These are phyloP conservation scores for Madurella mycetomatis DNA, from an alignment of 2,329 filamentous ascomycete genomes.

Conservation along the genomic window DNA sequence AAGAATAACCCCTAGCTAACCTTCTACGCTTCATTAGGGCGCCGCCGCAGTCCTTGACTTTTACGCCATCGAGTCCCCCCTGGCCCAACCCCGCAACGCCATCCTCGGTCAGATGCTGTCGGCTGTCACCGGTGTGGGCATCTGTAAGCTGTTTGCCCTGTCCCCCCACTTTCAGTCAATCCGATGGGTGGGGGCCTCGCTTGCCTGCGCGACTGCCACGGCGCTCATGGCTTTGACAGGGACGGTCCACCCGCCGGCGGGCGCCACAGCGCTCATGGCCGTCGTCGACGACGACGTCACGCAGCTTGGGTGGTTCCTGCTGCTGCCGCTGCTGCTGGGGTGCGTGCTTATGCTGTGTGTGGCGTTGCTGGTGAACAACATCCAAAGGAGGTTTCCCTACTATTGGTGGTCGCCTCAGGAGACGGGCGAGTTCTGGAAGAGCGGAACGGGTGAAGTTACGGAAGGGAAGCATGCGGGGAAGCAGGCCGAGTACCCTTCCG, in stretches of 20 bases:
- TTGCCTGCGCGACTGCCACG: conserved; percentile 61
- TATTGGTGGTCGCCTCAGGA: conserved; percentile 64
- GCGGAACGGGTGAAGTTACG: conserved; percentile 1
- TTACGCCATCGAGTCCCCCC: conserved; percentile 65
- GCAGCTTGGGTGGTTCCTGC: conserved; percentile 62
- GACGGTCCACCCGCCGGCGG: conserved; percentile 69
- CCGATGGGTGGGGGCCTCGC: conserved; percentile 60
- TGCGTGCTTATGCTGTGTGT: conserved; percentile 56
- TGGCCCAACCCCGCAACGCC: conserved; percentile 68
- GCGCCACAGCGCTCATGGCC: conserved; percentile 67
- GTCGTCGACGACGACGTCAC: conserved; percentile 53
- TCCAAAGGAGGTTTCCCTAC: conserved; percentile 60
- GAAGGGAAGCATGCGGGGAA: background rate
- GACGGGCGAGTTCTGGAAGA: conserved; percentile 25
- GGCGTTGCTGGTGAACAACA: conserved; percentile 64
- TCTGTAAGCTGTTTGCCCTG: conserved; percentile 62
- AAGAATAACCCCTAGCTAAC: background rate
- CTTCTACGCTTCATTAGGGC: conserved; percentile 44
- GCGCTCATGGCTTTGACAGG: conserved; percentile 65
- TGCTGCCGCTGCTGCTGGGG: conserved; percentile 60
- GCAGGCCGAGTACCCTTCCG: background rate
- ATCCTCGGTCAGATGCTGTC: conserved; percentile 63
- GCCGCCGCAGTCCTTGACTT: conserved; percentile 74
- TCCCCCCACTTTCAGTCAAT: conserved; percentile 44
- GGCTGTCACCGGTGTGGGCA: conserved; percentile 54